A percentile compares a stretch with the other conserved stretches of the same genome.
Evolutionary conservation across 495 filamentous ascomycete genomes (phyloP).

Genomic region (Hypoxylon perforatum): DNA sequence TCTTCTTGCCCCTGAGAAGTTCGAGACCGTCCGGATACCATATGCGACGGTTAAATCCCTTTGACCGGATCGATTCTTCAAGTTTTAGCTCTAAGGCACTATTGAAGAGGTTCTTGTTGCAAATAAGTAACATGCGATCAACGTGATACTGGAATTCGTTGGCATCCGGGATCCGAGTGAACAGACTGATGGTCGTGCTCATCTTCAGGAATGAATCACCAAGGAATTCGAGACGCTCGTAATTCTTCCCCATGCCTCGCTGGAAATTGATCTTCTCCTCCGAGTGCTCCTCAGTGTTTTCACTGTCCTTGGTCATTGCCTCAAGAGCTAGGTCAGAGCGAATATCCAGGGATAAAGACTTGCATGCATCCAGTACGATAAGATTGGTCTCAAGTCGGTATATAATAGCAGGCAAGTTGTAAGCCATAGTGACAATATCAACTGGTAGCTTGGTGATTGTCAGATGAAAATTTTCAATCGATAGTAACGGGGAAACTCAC

Average conservation of each 20-base stretch:
- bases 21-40: constrained; percentile 87
- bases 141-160: constrained; percentile 92
- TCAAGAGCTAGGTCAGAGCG: constrained; percentile 79
- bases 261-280: constrained; percentile 78
- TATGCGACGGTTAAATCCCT: constrained; percentile 77
- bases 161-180: constrained; percentile 76
- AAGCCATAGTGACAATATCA: constrained; percentile 71
- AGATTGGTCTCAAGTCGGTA: constrained; percentile 84
- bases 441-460: constrained; percentile 68
- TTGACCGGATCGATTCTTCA: constrained; percentile 83
- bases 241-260: constrained; percentile 94
- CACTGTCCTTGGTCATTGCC: constrained; percentile 93
- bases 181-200: constrained; percentile 89
- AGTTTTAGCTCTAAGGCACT: constrained; percentile 74
- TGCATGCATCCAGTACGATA: constrained; percentile 75
- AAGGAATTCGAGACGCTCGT: constrained; percentile 93
- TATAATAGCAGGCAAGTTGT: constrained; percentile 83
- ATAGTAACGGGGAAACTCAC: constrained; percentile 60
- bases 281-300: constrained; percentile 84
- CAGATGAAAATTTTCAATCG: constrained; percentile 18
- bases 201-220: constrained; percentile 97
- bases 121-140: constrained; percentile 88
- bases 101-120: constrained; percentile 90
- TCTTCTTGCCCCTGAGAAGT: constrained; percentile 61
- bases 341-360: constrained; percentile 69